Conservation (phyloP, 2,329 filamentous ascomycete genomes). For the Monilinia fructicola region DNA sequence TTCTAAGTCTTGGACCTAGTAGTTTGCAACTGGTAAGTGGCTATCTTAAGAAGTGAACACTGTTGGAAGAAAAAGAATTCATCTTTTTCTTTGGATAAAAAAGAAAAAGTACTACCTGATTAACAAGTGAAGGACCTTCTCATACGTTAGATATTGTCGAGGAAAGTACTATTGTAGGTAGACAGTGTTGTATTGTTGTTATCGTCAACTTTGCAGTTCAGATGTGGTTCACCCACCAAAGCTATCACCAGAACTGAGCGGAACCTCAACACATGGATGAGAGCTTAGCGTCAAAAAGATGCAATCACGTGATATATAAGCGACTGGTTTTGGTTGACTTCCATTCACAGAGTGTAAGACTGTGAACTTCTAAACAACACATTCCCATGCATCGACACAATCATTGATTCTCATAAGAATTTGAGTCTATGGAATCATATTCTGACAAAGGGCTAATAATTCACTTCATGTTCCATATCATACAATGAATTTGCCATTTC, state of each 20-base stretch:
- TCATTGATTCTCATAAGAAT: background rate
- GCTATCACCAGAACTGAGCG: constrained; percentile 17
- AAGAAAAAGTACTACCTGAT: constrained; percentile 7
- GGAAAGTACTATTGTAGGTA: background rate
- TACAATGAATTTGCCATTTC: background rate
- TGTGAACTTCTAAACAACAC: background rate
- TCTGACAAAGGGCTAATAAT: background rate
- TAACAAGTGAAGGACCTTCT: background rate
- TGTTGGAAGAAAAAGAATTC: constrained; percentile 19
- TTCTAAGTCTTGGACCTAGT: constrained; percentile 12
- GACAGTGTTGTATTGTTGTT: constrained; percentile 17
- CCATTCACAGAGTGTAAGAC: background rate
- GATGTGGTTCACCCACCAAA: constrained; percentile 22
- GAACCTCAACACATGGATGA: constrained; percentile 23
- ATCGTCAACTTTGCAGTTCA: constrained; percentile 19
- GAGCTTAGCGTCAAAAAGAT: constrained; percentile 13
- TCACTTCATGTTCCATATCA: background rate
- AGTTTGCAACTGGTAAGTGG: constrained; percentile 21
- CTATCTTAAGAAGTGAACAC: constrained; percentile 21
- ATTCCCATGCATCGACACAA: background rate
- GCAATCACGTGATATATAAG: constrained; percentile 7
- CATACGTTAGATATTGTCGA: background rate
- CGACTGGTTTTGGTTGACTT: background rate
- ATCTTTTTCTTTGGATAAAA: background rate
- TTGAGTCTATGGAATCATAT: background rate